Evolutionary conservation across 768 basidiomycete species (phyloP).

Genomic region (Boletus tomentosulus): DNA sequence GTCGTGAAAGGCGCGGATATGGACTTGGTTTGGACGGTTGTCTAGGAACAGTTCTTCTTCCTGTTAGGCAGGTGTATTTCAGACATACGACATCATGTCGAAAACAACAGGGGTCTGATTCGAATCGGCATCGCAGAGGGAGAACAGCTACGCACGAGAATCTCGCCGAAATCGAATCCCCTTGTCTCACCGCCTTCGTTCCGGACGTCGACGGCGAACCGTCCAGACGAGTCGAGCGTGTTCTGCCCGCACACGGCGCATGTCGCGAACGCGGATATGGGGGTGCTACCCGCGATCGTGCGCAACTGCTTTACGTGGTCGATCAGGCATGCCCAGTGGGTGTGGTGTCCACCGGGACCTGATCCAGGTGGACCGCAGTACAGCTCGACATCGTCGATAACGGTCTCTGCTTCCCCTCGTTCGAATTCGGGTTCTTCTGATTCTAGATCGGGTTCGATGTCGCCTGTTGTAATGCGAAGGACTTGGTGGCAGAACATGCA

Average conservation of each 20-base stretch:
- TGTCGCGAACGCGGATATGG: background rate
- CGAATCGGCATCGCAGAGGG: background rate
- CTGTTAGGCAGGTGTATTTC: background rate
- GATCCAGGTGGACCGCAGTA: constrained; percentile 20
- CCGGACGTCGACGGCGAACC: constrained; percentile 23
- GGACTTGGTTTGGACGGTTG: constrained; percentile 12
- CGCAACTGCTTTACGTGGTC: constrained; percentile 11
- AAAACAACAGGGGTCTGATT: no score
- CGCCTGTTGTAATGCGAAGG: constrained; percentile 10
- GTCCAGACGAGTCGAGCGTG: constrained; percentile 11
- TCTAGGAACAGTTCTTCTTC: constrained; percentile 23
- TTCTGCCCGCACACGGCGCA: constrained; percentile 19
- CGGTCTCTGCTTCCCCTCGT: constrained; percentile 2
- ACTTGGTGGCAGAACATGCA: constrained; percentile 23
- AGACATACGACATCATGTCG: no score
- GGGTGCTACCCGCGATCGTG: background rate
- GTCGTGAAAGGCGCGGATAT: constrained; percentile 23
- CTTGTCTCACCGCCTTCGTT: constrained; percentile 26
- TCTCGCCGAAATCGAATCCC: constrained; percentile 25
- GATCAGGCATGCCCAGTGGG: constrained; percentile 27
- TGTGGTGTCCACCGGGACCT: constrained; percentile 20
- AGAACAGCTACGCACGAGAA: constrained; percentile 18
- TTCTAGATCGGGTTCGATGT: constrained; percentile 5
- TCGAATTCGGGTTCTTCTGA: background rate
- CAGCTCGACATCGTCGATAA: constrained; percentile 24